Evolutionary conservation across 2,329 filamentous ascomycete genomes (phyloP), one percentile per base, ranked within the genome.

Genomic region (Bipolaris cookei): DNA sequence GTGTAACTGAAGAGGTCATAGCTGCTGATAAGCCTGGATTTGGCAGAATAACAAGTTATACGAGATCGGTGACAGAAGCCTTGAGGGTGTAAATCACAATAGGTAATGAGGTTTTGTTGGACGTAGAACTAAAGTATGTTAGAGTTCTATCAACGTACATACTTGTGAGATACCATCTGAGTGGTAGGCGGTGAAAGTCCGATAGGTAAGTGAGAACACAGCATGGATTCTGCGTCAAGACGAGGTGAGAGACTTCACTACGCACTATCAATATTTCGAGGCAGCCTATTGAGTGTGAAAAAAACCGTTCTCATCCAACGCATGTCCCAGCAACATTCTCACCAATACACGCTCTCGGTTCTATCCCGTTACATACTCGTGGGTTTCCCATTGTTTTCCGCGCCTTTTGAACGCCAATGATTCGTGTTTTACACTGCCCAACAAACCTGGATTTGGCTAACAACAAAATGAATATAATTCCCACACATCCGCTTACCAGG

Each of bases 401-500:
- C 34, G n/a, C 28, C 45, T 25, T 35, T 23, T 13, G 5, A 50
- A 54, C 41, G 41, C 52, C 41, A 8, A 13, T 14, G 6, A 25
- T 14, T n/a, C 3, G 13, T 23, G 16, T 7, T 16, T n/a, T 51
- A 13, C 20, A n/a, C 20, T 30, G 7, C 11, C 30, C n/a, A n/a
- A 6, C 6, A n/a, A 47, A 6, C 18, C 16, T 6, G 6, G 14
- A 21, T 21, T 30, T 6, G 13, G 8, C 11, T 4, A 30, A 18
- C 4, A n/a, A 43, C 0, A 30, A 45, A 28, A 14, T 30, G 44
- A 16, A 11, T 18, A 16, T 8, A 4, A 32, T 8, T 16, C 21
- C 8, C 5, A 13, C 6, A 7, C 8, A 8, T 13, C 8, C 20
- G 23, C 57, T 56, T 63, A 75, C 74, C 73, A 76, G 1, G 73